Conservation (phyloP, 2,329 filamentous ascomycete species). For the Epichloe gansuensis region DNA sequence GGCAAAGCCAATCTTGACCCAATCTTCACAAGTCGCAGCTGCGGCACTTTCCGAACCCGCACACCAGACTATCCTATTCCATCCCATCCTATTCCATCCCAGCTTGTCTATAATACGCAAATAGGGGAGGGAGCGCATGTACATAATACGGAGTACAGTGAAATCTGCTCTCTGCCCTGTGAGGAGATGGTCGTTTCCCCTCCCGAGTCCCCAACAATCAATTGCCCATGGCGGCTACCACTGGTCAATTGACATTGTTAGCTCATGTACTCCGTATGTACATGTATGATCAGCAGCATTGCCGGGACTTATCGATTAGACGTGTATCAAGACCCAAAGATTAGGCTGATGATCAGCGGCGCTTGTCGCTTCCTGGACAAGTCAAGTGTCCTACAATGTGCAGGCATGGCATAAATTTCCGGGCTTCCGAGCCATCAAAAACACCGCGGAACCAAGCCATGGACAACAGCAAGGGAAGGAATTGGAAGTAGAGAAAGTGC, state of each 20-base stretch:
- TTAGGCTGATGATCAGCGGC: not conserved
- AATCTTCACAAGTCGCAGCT: not conserved
- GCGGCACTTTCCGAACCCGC: not conserved
- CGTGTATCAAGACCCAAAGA: not conserved
- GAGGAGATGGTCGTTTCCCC: too few relatives aligned
- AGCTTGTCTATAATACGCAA: too few relatives aligned
- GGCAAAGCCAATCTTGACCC: not conserved
- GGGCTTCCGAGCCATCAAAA: not conserved
- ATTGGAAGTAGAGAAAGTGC: too few relatives aligned
- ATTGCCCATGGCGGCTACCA: too few relatives aligned
- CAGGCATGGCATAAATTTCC: not conserved
- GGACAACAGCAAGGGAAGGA: not conserved
- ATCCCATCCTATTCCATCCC: too few relatives aligned
- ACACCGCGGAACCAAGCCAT: not conserved
- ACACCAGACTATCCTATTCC: not conserved
- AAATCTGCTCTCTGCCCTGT: too few relatives aligned
- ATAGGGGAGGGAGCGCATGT: too few relatives aligned
- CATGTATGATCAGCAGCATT: not conserved
- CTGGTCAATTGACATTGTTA: too few relatives aligned
- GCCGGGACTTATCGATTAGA: not conserved
- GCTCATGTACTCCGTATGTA: too few relatives aligned
- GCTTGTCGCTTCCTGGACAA: conserved; percentile 1
- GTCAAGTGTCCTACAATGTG: not conserved
- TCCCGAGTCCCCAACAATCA: too few relatives aligned
- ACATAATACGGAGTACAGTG: too few relatives aligned